Base-by-base conservation (phyloP, 2,329 filamentous ascomycete species). In the Colletotrichum sansevieriae region DNA sequence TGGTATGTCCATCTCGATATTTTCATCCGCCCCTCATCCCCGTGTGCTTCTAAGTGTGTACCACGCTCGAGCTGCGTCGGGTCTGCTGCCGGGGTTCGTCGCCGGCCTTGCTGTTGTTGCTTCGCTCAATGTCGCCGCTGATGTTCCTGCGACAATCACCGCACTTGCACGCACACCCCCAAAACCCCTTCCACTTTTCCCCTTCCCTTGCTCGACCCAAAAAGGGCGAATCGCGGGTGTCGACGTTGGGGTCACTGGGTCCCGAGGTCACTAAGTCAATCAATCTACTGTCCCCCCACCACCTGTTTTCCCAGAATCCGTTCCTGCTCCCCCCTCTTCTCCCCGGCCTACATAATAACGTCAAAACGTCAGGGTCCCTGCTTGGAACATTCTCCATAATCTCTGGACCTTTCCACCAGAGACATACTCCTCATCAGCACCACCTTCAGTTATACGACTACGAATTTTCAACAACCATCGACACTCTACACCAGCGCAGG, bases 141-240 rank as follows among this genome's bases (percentile, higher is more conserved):
- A 20, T 29, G 20, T 39, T 54, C 63, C 61, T 65, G 41, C 55
- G 47, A 58, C 65, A 68, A 65, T 58, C 60, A 64, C 65, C 46
- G 52, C 51, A 57, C 49, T 67, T 54, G 63, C 59, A 63, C 54
- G 10, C 57, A 43, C 46, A 33, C 58, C 44, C 58, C 58, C 44
- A 51, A 41, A 41, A 43, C 22, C 58, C 58, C 64, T 51, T 67
- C 37, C 66, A 62, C 65, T 62, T 61, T 66, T 56, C 62, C 65
- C 54, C 63, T 65, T 69, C 66, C 63, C 66, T 66, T 69, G 66
- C 55, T 25, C 39, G 63, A 51, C 66, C 66, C 64, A 37, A 68
- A 69, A 66, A 69, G 63, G 66, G 63, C 66, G 66, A 66, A 66
- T 69, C 66, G 66, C 63, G 63, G 66, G 56, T 61, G 66, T 69